These are phyloP conservation scores for Crithidia brevicula DNA, from an alignment of 208 protist genomes.

Conservation along the genomic window DNA sequence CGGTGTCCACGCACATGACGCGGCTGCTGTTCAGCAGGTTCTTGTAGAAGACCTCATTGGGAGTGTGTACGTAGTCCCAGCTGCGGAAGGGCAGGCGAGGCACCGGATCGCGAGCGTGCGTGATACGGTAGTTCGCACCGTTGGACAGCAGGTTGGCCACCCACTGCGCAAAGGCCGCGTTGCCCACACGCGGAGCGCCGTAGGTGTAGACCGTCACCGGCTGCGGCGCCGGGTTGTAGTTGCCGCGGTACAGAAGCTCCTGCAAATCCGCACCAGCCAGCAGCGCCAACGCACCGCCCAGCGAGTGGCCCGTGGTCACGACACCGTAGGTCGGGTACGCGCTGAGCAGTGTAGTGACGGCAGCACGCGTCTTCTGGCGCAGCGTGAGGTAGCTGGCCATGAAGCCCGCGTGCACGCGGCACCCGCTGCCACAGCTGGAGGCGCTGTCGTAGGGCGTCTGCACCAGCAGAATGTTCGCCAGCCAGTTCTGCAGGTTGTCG, in stretches of 20 bases:
- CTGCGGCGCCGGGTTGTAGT: background rate
- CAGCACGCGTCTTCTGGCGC: background rate
- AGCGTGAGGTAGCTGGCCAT: constrained; percentile 34
- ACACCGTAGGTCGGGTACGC: constrained; percentile 27
- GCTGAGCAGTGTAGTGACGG: constrained; percentile 14
- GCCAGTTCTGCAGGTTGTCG: constrained; percentile 47
- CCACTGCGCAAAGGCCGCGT: constrained; percentile 44
- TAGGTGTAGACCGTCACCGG: constrained; percentile 51
- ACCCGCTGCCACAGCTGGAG: constrained; percentile 26
- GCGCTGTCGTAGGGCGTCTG: constrained; percentile 24
- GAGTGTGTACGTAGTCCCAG: constrained; percentile 36
- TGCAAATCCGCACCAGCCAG: constrained; percentile 42
- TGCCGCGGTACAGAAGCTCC: constrained; percentile 3
- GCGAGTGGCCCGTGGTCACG: constrained; percentile 58
- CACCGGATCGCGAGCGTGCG: constrained; percentile 40
- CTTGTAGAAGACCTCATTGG: constrained; percentile 48
- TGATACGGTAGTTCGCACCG: constrained; percentile 39
- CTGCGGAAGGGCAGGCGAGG: constrained; percentile 28
- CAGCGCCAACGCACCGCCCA: constrained; percentile 51
- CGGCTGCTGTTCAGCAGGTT: constrained; percentile 8
- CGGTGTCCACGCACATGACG: constrained; percentile 36
- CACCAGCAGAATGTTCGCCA: constrained; percentile 27
- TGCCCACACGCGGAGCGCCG: constrained; percentile 56
- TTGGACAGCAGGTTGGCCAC: constrained; percentile 21
- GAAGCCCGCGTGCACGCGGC: constrained; percentile 52